Evolutionary conservation across 805 yeast genomes (phyloP), one percentile per base, ranked within the genome.

Genomic region (Ogataea pini): DNA sequence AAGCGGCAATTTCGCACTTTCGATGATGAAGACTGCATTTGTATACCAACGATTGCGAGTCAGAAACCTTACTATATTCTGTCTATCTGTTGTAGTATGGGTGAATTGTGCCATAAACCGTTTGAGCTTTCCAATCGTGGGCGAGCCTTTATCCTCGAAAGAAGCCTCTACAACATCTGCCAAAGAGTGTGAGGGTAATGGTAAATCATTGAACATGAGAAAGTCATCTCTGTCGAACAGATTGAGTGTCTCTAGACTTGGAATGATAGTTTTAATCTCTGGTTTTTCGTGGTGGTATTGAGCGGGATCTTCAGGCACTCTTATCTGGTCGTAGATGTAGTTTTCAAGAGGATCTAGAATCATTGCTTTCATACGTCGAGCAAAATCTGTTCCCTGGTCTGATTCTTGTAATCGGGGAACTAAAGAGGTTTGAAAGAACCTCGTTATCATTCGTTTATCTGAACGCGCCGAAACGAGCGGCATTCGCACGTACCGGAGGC

Each of bases 1-100:
- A 7, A 53, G 36, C 6, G 44, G 20, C 38, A 52, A 24, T 7
- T 45, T 40, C n/a, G 28, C 10, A 27, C 13, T 36, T 24, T 39
- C 42, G 1, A 55, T 13, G 4, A 55, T 14, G 10, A 41, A 38
- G 2, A 55, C 32, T 4, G 54, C 56, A 36, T 49, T 55, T 17
- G 19, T 17, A 27, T 38, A 53, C 56, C 54, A 50, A 10, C 47
- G 48, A 16, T 45, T 16, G 18, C 44, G n/a, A 5, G 49, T 29
- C 12, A 55, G 36, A 19, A 37, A 25, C 12, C 42, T 36, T 14
- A 55, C 24, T 14, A 48, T 27, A 16, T 28, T 10, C 17, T 36
- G 28, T 9, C 39, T 18, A 10, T 36, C 45, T n/a, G 19, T 17
- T 4, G 18, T 16, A 7, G 18, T 37, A 25, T 31, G 22, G 7